Evolutionary conservation across 371 early-diverging fungal genomes (phyloP).

Genomic region (Mucor irregularis): DNA sequence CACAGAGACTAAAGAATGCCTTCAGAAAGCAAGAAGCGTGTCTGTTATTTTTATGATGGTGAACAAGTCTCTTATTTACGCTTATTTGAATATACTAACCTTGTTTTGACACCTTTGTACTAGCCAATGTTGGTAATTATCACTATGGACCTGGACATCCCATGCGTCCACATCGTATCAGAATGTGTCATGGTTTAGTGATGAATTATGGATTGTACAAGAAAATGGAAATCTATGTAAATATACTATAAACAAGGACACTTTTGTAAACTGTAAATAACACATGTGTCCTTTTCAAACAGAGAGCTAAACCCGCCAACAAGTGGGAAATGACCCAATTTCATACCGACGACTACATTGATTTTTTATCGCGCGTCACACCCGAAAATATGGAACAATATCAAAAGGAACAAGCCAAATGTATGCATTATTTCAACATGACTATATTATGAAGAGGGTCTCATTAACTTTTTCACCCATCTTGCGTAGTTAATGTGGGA

Average conservation of each 20-base stretch:
- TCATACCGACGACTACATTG: constrained; percentile 96
- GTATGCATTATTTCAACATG: too few species aligned
- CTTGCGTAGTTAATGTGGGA: constrained; percentile 49
- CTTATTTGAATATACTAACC: neutral
- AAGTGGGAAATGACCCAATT: constrained; percentile 90
- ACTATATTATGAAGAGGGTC: too few species aligned
- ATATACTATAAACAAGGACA: too few species aligned
- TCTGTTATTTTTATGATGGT: constrained; percentile 60
- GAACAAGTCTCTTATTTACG: constrained; percentile 1
- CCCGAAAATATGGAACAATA: constrained; percentile 80
- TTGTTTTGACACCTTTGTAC: neutral
- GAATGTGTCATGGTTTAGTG: constrained; percentile 92
- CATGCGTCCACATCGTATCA: constrained; percentile 97
- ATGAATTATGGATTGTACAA: constrained; percentile 88
- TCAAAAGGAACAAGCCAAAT: constrained; percentile 66
- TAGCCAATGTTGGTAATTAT: constrained; percentile 65
- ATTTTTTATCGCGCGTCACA: constrained; percentile 86
- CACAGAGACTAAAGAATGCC: constrained; percentile 27
- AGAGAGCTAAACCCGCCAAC: constrained; percentile 74
- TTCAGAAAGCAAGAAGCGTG: constrained; percentile 49
- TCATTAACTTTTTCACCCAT: neutral
- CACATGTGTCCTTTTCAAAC: too few species aligned
- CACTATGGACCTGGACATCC: constrained; percentile 83
- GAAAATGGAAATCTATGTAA: constrained; percentile 71
- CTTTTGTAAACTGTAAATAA: neutral